A percentile compares a stretch with the other conserved stretches of the same genome.
Evolutionary conservation across 768 basidiomycete genomes (phyloP).

Genomic region (Rubroboletus satanas): DNA sequence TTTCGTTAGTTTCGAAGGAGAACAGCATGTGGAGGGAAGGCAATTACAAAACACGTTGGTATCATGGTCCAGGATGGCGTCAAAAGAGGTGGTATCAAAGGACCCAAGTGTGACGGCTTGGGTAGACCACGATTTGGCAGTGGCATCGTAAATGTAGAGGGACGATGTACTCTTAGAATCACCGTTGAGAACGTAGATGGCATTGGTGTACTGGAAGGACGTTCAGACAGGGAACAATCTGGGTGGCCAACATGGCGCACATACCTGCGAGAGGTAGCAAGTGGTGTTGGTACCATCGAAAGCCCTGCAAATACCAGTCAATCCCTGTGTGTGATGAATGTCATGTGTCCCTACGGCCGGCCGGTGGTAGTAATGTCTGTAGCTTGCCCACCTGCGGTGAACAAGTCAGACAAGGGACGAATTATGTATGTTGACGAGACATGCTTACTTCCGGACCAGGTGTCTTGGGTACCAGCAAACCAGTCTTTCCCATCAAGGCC

Average conservation of each 20-base stretch:
- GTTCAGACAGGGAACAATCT: not conserved
- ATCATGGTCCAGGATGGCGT: slow-evolving; percentile 86
- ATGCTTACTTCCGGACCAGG: slow-evolving; percentile 58
- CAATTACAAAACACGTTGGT: slow-evolving; percentile 80
- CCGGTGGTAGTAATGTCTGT: slow-evolving; percentile 70
- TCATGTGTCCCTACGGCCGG: slow-evolving; percentile 58
- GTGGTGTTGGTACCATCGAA: slow-evolving; percentile 61
- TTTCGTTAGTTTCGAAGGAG: slow-evolving; percentile 5
- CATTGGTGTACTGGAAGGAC: slow-evolving; percentile 65
- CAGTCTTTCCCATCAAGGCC: slow-evolving; percentile 83
- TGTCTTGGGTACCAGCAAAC: slow-evolving; percentile 65
- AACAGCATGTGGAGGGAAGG: not conserved
- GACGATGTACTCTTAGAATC: slow-evolving; percentile 64
- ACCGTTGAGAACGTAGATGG: slow-evolving; percentile 79
- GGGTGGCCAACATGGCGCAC: slow-evolving; percentile 2
- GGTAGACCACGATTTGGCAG: slow-evolving; percentile 70
- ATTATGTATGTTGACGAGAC: not conserved
- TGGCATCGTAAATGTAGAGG: slow-evolving; percentile 80
- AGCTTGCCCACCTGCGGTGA: slow-evolving; percentile 33
- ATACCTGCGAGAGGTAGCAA: slow-evolving; percentile 70
- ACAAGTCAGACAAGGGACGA: not conserved
- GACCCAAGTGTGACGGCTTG: slow-evolving; percentile 53
- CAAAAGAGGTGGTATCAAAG: slow-evolving; percentile 62
- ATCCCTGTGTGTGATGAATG: not conserved
- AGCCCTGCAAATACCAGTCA: slow-evolving; percentile 39